A percentile compares a stretch with the other conserved stretches of the same genome.
These are phyloP conservation scores for Magnusiomyces ingens DNA, from an alignment of 1,139 yeast genomes.

Conservation along the genomic window DNA sequence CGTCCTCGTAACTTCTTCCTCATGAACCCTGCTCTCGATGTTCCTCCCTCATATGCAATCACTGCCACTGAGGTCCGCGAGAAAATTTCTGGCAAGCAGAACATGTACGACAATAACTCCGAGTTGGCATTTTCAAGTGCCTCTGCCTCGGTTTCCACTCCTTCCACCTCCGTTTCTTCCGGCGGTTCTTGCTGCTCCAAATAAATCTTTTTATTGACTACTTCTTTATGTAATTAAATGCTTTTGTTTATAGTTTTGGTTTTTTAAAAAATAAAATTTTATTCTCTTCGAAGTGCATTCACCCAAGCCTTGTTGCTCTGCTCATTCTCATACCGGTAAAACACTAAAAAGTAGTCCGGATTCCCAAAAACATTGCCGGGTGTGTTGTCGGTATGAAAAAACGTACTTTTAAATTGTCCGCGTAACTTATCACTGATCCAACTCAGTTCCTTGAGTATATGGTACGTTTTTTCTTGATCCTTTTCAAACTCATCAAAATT, in stretches of 20 bases:
- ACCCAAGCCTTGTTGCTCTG: no score
- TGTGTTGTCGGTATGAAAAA: no score
- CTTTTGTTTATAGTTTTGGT: not conserved
- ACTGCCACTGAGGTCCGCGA: constrained; percentile 42
- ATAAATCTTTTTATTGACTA: constrained; percentile 12
- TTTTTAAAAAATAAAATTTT: not conserved
- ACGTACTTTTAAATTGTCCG: no score
- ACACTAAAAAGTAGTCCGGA: no score
- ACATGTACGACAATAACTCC: constrained; percentile 43
- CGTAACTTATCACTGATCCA: no score
- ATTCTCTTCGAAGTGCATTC: not conserved
- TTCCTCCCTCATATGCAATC: constrained; percentile 65
- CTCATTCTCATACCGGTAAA: no score
- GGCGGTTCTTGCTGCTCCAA: constrained; percentile 24
- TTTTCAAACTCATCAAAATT: no score
- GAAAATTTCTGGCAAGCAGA: constrained; percentile 6
- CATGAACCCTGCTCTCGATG: constrained; percentile 70
- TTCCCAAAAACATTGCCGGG: no score
- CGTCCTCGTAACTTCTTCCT: constrained; percentile 74
- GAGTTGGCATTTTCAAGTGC: constrained; percentile 36
- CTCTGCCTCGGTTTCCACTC: constrained; percentile 4
- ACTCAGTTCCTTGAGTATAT: no score
- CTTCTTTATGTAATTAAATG: not conserved
- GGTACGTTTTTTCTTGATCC: no score
- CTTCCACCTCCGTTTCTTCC: not conserved